Evolutionary conservation across 768 basidiomycete genomes (phyloP), one percentile per base, ranked within the genome.

Genomic region (Sarcodon aspratus): DNA sequence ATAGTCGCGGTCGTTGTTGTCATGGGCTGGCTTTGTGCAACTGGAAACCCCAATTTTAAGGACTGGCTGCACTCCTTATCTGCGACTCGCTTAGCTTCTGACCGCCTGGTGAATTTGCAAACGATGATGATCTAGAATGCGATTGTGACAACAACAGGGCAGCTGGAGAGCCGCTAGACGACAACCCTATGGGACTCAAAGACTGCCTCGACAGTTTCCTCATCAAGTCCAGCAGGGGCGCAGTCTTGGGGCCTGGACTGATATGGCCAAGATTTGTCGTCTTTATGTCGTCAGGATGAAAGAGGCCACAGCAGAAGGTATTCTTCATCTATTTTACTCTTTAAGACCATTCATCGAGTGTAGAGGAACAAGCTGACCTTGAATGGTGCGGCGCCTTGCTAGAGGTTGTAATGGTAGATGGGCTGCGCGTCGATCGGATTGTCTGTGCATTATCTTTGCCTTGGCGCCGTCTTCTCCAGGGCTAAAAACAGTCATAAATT

Each of bases 231-330:
- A 81, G 80, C 35, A 86, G 70, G 9, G 85, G 83, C 2, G 85
- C 83, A 6, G 85, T 81, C 56, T 73, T 66, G 32, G 84, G 82
- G 3, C 74, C 78, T 6, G 85, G 75, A 10, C 70, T 69, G 7
- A 61, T 59, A 13, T 69, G 66, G 21, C 66, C 56, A 9, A 76
- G 63, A 31, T 87, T 85, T 17, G 85, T 67, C 3, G 80, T 82
- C 68, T 85, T 87, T 63, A 93, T 88, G 58, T 93, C 90, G 58
- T 91, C 81, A 1, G 91, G 91, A 59, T 91, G 90, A 62, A 91
- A 89, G 31, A 93, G 73, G 6, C 87, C 85, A 34, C 78, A 75
- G n/a, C 77, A 75, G 15, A 74, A 61, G 13, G 80, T 78, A 53
- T 82, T 87, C 64, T 81, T 87, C 71, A 82, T 69, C 86, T 76